These are phyloP conservation scores for Lactarius pseudohatsudake DNA, from an alignment of 768 basidiomycete genomes.

Conservation along the genomic window DNA sequence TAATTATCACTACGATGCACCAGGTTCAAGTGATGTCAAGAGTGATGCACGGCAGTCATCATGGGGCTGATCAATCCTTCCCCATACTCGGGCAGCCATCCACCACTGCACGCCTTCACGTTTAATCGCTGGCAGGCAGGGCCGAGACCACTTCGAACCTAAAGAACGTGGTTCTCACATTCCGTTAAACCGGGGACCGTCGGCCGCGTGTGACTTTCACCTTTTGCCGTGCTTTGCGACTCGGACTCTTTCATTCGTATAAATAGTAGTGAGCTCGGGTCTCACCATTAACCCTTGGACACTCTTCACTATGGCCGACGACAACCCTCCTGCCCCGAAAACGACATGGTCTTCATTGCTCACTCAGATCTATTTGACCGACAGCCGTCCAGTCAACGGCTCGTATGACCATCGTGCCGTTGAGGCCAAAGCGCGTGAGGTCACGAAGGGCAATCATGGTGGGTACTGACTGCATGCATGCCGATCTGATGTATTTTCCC, in stretches of 20 bases:
- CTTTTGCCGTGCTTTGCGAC: background rate
- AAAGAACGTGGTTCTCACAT: no score
- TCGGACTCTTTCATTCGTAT: background rate
- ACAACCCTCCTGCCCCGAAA: background rate
- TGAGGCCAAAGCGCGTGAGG: slow-evolving; percentile 65
- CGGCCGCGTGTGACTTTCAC: no score
- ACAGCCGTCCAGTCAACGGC: slow-evolving; percentile 39
- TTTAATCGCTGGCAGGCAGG: no score
- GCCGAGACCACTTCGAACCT: no score
- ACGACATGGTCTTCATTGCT: slow-evolving; percentile 20
- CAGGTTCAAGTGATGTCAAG: no score
- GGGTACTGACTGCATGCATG: slow-evolving; percentile 26
- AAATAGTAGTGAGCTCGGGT: background rate
- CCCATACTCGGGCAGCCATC: no score
- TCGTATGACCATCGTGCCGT: slow-evolving; percentile 63
- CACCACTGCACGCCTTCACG: no score
- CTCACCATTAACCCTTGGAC: background rate
- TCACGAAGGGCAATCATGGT: slow-evolving; percentile 57
- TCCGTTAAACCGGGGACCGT: background rate
- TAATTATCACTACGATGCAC: no score
- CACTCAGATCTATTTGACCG: slow-evolving; percentile 3
- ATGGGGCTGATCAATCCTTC: no score
- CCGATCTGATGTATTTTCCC: background rate
- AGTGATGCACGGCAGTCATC: no score
- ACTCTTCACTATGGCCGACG: background rate